Base-by-base conservation (phyloP, 345 rosid species). In the Bruguiera sexangula region DNA sequence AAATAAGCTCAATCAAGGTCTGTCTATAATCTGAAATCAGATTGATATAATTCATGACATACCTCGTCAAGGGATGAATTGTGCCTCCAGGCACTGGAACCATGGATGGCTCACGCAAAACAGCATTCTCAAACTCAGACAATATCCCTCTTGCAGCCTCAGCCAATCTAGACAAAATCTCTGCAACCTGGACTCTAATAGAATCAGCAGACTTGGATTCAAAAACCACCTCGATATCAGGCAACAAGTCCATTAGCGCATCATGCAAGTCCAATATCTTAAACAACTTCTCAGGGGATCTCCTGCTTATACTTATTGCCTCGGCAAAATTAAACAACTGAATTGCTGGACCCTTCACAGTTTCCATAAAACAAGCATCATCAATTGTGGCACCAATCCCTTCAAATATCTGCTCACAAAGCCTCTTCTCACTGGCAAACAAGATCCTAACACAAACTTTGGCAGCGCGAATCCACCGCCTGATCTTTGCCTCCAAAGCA, bases 51-150 rank as follows among this genome's bases (percentile, higher is more conserved):
- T 94, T 94, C 98, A 94, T 94, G 68, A 91, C 96, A 75, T 94
- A 94, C 87, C 98, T 85, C 7, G 98, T 94, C 76, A 94, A 76
- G 5, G 98, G 98, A 79, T 94, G 98, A 67, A 94, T 85, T 1
- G 96, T 90, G n/a, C 98, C 98, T 15, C 96, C 98, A 16, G 97
- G 97, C 27, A 91, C 92, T 2, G 89, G 88, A 57, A 88, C 90
- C 20, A 59, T 74, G 0, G 96, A 88, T 3, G 98, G 96, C 66
- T 94, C 98, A 34, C 83, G 80, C 66, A 91, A 77, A n/a, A 94
- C 86, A 0, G 96, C 93, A 62, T 75, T 88, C 77, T 94, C 98
- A 53, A 91, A 91, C 81, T 94, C 98, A 0, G 97, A 85, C 29
- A 94, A 71, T 67, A 89, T 94, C 65, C 97, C 97, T 55, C 95